Conservation (phyloP, 2,329 filamentous ascomycete genomes). For the Pseudocercospora eumusae region DNA sequence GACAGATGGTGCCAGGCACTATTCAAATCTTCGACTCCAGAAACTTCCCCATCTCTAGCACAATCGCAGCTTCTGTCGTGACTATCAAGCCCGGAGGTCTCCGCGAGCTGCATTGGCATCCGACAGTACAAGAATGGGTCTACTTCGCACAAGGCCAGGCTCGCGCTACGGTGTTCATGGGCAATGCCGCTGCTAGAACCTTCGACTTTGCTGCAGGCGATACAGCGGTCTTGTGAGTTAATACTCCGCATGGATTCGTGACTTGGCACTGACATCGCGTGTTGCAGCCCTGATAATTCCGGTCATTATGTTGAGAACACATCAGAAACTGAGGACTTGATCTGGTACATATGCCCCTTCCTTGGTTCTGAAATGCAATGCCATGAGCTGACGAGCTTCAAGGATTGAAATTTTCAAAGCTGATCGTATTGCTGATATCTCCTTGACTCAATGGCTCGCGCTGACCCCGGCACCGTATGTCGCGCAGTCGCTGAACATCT, state of each 20-base stretch:
- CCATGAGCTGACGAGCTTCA: neutral
- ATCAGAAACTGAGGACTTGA: conserved; percentile 62
- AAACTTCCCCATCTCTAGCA: conserved; percentile 67
- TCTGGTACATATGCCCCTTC: conserved; percentile 47
- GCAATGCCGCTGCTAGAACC: conserved; percentile 58
- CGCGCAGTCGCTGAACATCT: conserved; percentile 20
- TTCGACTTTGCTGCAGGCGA: conserved; percentile 70
- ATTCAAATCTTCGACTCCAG: conserved; percentile 64
- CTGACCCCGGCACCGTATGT: conserved; percentile 66
- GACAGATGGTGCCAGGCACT: conserved; percentile 41
- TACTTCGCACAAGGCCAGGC: conserved; percentile 66
- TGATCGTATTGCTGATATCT: conserved; percentile 66
- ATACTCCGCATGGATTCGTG: neutral
- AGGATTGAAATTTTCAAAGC: conserved; percentile 67
- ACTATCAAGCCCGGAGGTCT: conserved; percentile 64
- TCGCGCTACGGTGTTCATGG: conserved; percentile 66
- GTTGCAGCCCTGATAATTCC: conserved; percentile 46
- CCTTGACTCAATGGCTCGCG: conserved; percentile 68
- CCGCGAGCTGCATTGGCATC: conserved; percentile 70
- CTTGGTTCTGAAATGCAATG: neutral
- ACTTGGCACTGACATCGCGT: conserved; percentile 9
- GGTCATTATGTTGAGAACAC: conserved; percentile 71
- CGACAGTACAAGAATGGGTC: conserved; percentile 62
- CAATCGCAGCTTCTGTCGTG: conserved; percentile 66
- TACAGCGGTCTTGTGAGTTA: conserved; percentile 17